Base-by-base conservation (phyloP, 2,329 filamentous ascomycete genomes). In the Monosporascus sp. region DNA sequence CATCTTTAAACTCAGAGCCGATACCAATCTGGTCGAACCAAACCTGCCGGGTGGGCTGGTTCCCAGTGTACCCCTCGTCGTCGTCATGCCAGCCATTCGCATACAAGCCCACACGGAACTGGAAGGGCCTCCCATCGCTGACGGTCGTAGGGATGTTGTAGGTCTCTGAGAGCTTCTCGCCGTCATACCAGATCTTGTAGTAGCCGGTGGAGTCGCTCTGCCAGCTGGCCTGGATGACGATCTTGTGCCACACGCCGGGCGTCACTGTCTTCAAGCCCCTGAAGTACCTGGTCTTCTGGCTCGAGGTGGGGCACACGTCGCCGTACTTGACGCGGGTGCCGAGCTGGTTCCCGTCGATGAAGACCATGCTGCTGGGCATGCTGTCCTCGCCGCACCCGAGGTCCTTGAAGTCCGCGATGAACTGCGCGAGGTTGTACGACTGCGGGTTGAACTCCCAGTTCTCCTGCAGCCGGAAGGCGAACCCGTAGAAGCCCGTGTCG, bases 11-110 rank as follows among this genome's bases (percentile, higher is more conserved):
- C 1, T 61, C 66, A 2, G 70, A 72, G 1, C 74, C 76, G 7
- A 72, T 65, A 6, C 72, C 69, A 54, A 79, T 70, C 66, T 78
- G 71, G 56, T 79, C 77, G 57, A 72, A 77, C 74, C 75, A 80
- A n/a, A 78, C 60, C 64, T 76, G 69, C 9, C 76, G 66, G 22
- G 71, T 72, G 0, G 61, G 58, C 65, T 78, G 75, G 17, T 55
- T 69, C 1, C 73, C 74, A 47, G 66, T 68, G 15, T 65, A 60
- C 1, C 63, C 63, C 22, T 15, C 42, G 2, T 5, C 5, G 38
- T 74, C 65, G 54, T 79, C 75, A 53, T 75, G 64, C 76, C 76
- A 79, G 11, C 70, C 69, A 59, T 78, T 79, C 1, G 75, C 76
- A 62, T 80, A 79, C 34, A 79, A 62, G 0, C 77, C 76, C 14